Evolutionary conservation across 495 filamentous ascomycete species (phyloP), one percentile per base, ranked within the genome.

Genomic region (Penicillium cataractarum): DNA sequence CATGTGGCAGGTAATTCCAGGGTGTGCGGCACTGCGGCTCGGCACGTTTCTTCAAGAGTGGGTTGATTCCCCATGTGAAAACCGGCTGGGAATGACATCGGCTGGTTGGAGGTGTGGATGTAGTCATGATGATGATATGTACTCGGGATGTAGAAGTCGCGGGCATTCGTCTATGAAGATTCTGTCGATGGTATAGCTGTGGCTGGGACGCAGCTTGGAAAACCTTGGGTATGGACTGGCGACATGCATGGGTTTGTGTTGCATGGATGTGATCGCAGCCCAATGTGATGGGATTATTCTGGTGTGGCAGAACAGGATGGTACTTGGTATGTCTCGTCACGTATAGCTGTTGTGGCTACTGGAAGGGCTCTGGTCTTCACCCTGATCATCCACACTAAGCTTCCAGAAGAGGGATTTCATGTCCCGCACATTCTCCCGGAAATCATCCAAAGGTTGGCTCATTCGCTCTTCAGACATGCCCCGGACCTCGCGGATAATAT

Each of bases 401-500:
- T 79, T 77, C 65, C 77, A 72, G 59, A 96, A 92, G 17, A 96
- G 80, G 15, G 86, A 84, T 64, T 86, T 92, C 76, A 96, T 88
- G 64, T 93, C 89, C 50, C 87, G 84, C 13, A 96, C 75, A 65
- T 88, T 87, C 66, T 90, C 85, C 12, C 82, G 83, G 62, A 86
- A 81, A 12, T 86, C 72, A 57, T 91, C 88, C 27, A 82, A 83
- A 40, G 81, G 85, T 63, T 87, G 86, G n/a, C 68, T 74, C 3
- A 75, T 78, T 50, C 90, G 87, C 53, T 93, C 89, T 63, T 90
- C 85, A 2, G 90, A 89, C 74, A 94, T 89, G 27, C 82, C 80
- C n/a, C 92, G 87, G 54, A 96, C 86, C 61, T 83, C 87, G 29
- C 89, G 89, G 35, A 96, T 79, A 32, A 95, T 83, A 6, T 84